Evolutionary conservation across 305 asterid species (phyloP).

Genomic region (Withania somnifera): DNA sequence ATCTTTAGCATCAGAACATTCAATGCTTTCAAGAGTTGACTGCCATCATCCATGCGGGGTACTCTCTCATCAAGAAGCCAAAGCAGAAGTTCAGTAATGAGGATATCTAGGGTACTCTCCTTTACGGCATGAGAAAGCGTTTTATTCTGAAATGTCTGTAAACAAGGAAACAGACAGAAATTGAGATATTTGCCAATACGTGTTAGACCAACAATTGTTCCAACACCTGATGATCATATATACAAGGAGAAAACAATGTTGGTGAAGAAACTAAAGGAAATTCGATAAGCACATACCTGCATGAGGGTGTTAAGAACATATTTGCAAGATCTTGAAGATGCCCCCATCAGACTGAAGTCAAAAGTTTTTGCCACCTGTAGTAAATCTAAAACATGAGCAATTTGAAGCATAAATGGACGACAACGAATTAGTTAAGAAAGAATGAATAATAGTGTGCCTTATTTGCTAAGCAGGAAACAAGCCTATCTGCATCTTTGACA

Average conservation of each 20-base stretch:
- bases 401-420: slow-evolving; percentile 5
- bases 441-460: slow-evolving; percentile 38
- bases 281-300: slow-evolving; percentile 46
- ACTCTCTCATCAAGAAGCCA: slow-evolving; percentile 99
- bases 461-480: slow-evolving; percentile 94
- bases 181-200: background rate
- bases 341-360: slow-evolving; percentile 89
- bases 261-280: background rate
- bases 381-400: slow-evolving; percentile 7
- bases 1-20: slow-evolving; percentile 97
- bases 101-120: slow-evolving; percentile 80
- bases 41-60: slow-evolving; percentile 98
- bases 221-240: background rate
- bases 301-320: slow-evolving; percentile 96
- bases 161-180: background rate
- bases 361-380: slow-evolving; percentile 92
- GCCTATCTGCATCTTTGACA: slow-evolving; percentile 89
- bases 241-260: background rate
- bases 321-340: slow-evolving; percentile 99
- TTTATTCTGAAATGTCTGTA: slow-evolving; percentile 94
- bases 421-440: background rate
- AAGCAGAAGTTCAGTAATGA: slow-evolving; percentile 87
- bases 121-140: slow-evolving; percentile 86
- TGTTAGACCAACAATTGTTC: background rate
- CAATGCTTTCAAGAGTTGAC: slow-evolving; percentile 95